Conservation (phyloP, 306 rosid genomes). For the Corylus heterophylla region DNA sequence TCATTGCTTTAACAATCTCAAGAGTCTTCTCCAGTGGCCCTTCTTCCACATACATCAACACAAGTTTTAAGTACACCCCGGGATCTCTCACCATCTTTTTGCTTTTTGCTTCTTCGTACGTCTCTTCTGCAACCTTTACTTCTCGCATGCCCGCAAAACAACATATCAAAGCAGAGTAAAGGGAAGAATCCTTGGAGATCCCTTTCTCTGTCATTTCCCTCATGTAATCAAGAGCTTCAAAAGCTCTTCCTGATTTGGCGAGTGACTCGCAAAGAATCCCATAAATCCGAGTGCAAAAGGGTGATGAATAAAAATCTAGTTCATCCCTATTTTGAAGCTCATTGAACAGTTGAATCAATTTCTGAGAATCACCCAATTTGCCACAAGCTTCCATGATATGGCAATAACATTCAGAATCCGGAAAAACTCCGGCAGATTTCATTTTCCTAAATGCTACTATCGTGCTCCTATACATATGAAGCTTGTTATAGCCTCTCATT, state of each 20-base stretch:
- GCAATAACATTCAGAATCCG: slow-evolving; percentile 48
- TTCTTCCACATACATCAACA: slow-evolving; percentile 66
- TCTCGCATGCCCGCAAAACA: slow-evolving; percentile 47
- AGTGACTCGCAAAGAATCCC: slow-evolving; percentile 50
- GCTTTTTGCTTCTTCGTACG: slow-evolving; percentile 49
- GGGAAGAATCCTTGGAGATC: slow-evolving; percentile 29
- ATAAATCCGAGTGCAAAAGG: slow-evolving; percentile 37
- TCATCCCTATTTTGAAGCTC: slow-evolving; percentile 36
- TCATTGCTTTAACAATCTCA: slow-evolving; percentile 52
- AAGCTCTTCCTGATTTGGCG: slow-evolving; percentile 46
- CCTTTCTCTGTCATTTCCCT: slow-evolving; percentile 45
- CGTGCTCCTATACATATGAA: slow-evolving; percentile 68
- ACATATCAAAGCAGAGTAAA: slow-evolving; percentile 60
- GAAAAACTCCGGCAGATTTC: slow-evolving; percentile 34
- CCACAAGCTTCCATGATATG: slow-evolving; percentile 60
- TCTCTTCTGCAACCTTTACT: slow-evolving; percentile 52
- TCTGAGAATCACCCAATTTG: slow-evolving; percentile 42
- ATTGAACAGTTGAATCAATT: slow-evolving; percentile 47
- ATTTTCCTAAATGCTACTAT: slow-evolving; percentile 37
- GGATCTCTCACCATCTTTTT: slow-evolving; percentile 55
- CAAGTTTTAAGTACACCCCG: slow-evolving; percentile 47
- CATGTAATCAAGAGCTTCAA: slow-evolving; percentile 60
- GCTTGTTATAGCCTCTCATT: slow-evolving; percentile 60
- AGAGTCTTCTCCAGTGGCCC: slow-evolving; percentile 58
- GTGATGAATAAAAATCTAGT: slow-evolving; percentile 27